Evolutionary conservation across 768 basidiomycete species (phyloP), one percentile per base, ranked within the genome.

Genomic region (Kwoniella dendrophila): DNA sequence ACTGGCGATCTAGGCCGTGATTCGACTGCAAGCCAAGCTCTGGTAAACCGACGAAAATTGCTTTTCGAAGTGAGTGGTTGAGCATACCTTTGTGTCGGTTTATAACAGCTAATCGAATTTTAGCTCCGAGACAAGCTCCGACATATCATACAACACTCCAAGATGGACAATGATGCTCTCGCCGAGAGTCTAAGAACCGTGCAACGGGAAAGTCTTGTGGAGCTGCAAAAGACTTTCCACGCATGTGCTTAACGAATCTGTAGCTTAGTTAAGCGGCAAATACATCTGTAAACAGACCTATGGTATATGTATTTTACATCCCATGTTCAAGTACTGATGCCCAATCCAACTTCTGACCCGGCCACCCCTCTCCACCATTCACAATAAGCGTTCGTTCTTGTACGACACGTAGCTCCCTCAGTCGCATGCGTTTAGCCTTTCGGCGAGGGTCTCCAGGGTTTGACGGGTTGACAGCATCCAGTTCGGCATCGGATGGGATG

Each of bases 381-480:
- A 63, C 56, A 12, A 71, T 68, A 29, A 90, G 81, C 63, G 85
- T 84, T 70, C 89, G 87, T 10, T 87, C 87, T 69, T 90, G 89
- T 1, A 99, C 81, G 24, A 98, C 82, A 57, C 88, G 84, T 59
- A 99, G 80, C 78, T 99, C 95, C 58, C 94, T 82, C 26, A 87
- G 88, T 38, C 87, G 84, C 89, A 95, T 92, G 54, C 93, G 83
- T 63, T 83, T 83, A 1, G 84, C 83, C 68, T 82, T 84, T 62
- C 92, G 82, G 68, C 87, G 82, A 2, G 87, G 87, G 50, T 90
- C 84, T 10, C 71, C 79, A 3, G 65, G 49, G 29, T 67, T 58
- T 30, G 55, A 24, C 7, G 66, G 57, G 6, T 49, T 27, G 40
- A 54, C 20, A 2, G 49, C 71, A 70, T 96, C 92, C 36, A 85